These are phyloP conservation scores for Neofusicoccum sp. DNA, from an alignment of 2,329 filamentous ascomycete genomes.

Conservation along the genomic window DNA sequence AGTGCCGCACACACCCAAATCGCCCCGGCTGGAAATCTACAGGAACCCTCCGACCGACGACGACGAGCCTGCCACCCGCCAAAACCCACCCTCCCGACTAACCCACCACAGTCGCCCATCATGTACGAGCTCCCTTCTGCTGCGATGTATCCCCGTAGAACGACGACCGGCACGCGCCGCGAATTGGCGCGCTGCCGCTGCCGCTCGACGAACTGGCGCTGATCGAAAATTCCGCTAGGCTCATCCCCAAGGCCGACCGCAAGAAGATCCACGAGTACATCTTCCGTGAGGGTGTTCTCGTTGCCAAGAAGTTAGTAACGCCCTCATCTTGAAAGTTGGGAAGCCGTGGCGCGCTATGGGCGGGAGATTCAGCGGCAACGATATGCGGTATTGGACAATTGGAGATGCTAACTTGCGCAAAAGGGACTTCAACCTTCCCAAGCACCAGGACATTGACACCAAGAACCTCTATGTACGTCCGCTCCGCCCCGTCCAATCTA, in stretches of 20 bases:
- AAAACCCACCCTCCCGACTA: conserved; percentile 15
- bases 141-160: neutral
- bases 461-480: conserved; percentile 87
- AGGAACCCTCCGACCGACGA: conserved; percentile 15
- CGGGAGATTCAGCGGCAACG: neutral
- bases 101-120: conserved; percentile 17
- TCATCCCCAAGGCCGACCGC: conserved; percentile 99
- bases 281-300: conserved; percentile 54
- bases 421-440: conserved; percentile 89
- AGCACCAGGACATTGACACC: conserved; percentile 97
- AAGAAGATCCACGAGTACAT: conserved; percentile 99
- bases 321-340: neutral
- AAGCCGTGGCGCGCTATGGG: neutral
- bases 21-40: conserved; percentile 10
- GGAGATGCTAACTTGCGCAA: conserved; percentile 65
- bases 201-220: neutral
- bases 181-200: conserved; percentile 44
- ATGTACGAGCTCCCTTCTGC: conserved; percentile 2
- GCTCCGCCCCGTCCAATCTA: neutral
- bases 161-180: neutral
- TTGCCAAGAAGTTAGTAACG: conserved; percentile 19
- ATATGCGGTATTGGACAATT: conserved; percentile 59
- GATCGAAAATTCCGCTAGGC: conserved; percentile 42
- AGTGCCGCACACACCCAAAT: conserved; percentile 10
- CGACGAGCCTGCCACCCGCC: conserved; percentile 16